Conservation (phyloP, 169 alveolate genomes). For the Condylostoma magnum region DNA sequence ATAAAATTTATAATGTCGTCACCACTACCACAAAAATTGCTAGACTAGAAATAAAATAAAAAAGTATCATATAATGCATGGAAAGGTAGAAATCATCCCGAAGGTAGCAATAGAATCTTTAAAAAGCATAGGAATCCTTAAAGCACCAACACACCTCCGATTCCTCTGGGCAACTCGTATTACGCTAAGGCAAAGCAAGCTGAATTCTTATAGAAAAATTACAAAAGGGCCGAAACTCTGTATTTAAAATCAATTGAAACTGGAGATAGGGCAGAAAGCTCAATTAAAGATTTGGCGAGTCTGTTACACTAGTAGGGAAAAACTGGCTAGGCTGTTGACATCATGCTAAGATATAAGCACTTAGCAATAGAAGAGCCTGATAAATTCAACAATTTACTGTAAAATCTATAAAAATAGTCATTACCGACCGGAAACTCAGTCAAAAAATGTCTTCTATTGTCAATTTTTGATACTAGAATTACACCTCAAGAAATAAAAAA, state of each 20-base stretch:
- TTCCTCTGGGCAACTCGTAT: constrained; percentile 18
- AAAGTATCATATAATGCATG: no score
- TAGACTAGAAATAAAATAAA: no score
- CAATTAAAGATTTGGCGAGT: constrained; percentile 24
- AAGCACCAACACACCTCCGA: no score
- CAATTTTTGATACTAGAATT: not conserved
- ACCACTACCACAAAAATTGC: no score
- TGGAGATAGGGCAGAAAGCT: constrained; percentile 4
- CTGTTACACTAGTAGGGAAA: constrained; percentile 24
- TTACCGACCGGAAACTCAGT: not conserved
- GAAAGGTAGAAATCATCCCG: no score
- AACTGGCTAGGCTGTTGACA: constrained; percentile 5
- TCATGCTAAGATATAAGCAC: not conserved
- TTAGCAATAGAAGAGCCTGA: not conserved
- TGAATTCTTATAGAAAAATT: constrained; percentile 5
- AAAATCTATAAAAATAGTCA: not conserved
- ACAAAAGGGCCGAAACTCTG: not conserved
- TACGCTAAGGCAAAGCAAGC: constrained; percentile 26
- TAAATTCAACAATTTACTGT: constrained; percentile 6
- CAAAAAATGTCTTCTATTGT: not conserved
- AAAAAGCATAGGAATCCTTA: no score
- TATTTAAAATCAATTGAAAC: not conserved
- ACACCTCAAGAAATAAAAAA: not conserved
- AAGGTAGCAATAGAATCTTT: no score
- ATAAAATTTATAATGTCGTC: no score